Evolutionary conservation across 805 yeast species (phyloP).

Genomic region (Torulaspora quercuum): DNA sequence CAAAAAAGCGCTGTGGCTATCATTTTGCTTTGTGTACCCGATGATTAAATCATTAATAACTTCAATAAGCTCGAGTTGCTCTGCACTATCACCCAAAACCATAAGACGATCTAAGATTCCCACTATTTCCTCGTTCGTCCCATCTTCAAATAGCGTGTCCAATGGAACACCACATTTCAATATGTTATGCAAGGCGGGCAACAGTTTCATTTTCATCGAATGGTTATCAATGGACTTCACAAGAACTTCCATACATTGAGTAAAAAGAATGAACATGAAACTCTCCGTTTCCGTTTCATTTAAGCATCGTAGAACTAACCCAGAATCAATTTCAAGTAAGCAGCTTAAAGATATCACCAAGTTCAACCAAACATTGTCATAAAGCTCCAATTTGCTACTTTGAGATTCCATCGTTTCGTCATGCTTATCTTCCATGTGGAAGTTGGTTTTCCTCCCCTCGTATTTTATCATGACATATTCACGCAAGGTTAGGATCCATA

Average conservation of each 20-base stretch:
- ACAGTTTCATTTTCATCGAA: constrained; percentile 36
- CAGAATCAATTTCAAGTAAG: constrained; percentile 50
- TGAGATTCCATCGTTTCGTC: constrained; percentile 12
- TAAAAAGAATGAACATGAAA: constrained; percentile 75
- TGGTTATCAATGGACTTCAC: constrained; percentile 40
- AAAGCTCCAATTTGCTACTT: constrained; percentile 32
- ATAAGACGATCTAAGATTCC: constrained; percentile 73
- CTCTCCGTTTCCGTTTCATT: constrained; percentile 52
- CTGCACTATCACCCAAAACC: constrained; percentile 50
- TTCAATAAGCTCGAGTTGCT: constrained; percentile 49
- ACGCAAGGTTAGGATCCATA: constrained; percentile 74
- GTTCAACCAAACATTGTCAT: constrained; percentile 63
- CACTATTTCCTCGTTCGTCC: constrained; percentile 68
- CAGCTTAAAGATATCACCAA: constrained; percentile 72
- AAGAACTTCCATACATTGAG: constrained; percentile 77
- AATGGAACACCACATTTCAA: constrained; percentile 56
- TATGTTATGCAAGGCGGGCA: constrained; percentile 53
- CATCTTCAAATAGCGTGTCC: constrained; percentile 58
- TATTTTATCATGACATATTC: constrained; percentile 71
- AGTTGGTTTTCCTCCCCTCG: constrained; percentile 37
- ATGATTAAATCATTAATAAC: constrained; percentile 56
- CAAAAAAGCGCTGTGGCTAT: constrained; percentile 42
- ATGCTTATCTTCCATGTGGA: constrained; percentile 26
- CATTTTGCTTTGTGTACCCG: constrained; percentile 34
- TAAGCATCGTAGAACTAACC: constrained; percentile 45